phyloP scores from a whole-genome alignment of 2,329 filamentous ascomycete species.

The Sphaerulina vaccinii region DNA sequence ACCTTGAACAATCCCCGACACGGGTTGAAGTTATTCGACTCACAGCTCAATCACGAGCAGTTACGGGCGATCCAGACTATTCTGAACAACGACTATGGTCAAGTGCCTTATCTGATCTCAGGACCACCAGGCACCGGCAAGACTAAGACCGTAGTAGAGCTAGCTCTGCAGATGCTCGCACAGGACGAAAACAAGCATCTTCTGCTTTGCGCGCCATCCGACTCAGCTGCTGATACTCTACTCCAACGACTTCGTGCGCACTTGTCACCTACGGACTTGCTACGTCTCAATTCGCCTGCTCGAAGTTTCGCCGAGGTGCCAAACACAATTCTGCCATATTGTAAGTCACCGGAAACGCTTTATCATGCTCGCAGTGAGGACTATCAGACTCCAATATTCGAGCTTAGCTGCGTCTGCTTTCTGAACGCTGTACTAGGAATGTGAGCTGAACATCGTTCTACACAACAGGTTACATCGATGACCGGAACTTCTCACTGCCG shows the following conservation, averaged over 20 bases:
- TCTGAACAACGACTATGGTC: conserved; percentile 43
- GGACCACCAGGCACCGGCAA: conserved; percentile 55
- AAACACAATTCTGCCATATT: conserved; percentile 28
- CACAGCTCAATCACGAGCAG: conserved; percentile 50
- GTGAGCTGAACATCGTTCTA: neutral
- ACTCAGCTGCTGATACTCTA: conserved; percentile 30
- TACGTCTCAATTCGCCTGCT: conserved; percentile 28
- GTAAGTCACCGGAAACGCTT: too few relatives aligned
- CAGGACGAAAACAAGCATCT: conserved; percentile 17
- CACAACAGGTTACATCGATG: conserved; percentile 19
- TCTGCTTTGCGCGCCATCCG: conserved; percentile 31
- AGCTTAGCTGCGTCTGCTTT: too few relatives aligned
- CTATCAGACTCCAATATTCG: too few relatives aligned
- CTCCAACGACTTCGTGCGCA: conserved; percentile 24
- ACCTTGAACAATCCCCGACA: conserved; percentile 39
- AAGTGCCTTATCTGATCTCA: conserved; percentile 48
- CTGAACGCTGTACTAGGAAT: neutral
- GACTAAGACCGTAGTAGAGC: conserved; percentile 52
- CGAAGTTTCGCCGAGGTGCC: conserved; percentile 31
- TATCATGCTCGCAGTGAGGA: too few relatives aligned
- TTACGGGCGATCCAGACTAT: conserved; percentile 47
- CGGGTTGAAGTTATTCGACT: conserved; percentile 41
- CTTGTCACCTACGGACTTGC: conserved; percentile 22
- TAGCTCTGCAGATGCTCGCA: conserved; percentile 35
- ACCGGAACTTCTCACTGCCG: conserved; percentile 28